Percentiles rank a stretch among this genome's conserved stretches.
These are phyloP conservation scores for Lichtheimia corymbifera DNA, from an alignment of 371 early-diverging fungal genomes.

Conservation along the genomic window DNA sequence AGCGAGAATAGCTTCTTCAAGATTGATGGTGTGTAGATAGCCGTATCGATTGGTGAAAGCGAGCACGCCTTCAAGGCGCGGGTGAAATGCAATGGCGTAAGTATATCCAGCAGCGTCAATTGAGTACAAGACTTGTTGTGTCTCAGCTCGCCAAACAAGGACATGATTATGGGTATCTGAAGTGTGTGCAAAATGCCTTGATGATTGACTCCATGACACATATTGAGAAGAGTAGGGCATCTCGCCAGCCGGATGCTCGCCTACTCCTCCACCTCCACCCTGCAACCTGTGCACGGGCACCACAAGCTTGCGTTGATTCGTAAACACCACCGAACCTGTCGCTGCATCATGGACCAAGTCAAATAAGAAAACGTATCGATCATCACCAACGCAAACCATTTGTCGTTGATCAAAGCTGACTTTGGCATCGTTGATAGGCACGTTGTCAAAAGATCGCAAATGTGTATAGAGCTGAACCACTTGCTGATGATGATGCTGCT, in stretches of 20 bases:
- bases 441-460: constrained; percentile 42
- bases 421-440: constrained; percentile 57
- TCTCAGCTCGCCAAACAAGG: constrained; percentile 52
- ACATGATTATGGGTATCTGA: constrained; percentile 53
- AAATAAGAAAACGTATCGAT: constrained; percentile 33
- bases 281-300: constrained; percentile 16
- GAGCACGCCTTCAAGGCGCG: constrained; percentile 53
- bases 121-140: constrained; percentile 35
- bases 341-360: constrained; percentile 27
- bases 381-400: constrained; percentile 59
- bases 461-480: constrained; percentile 29
- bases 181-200: constrained; percentile 58
- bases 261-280: background rate
- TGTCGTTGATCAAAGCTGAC: constrained; percentile 52
- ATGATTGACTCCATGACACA: constrained; percentile 57
- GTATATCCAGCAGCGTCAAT: constrained; percentile 56
- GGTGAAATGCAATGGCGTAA: constrained; percentile 59
- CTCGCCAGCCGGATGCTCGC: background rate
- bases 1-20: constrained; percentile 23
- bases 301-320: constrained; percentile 8
- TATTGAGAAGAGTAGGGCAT: constrained; percentile 48
- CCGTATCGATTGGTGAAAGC: constrained; percentile 61
- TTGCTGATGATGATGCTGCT: constrained; percentile 2
- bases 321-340: constrained; percentile 13
- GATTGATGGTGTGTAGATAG: constrained; percentile 58